Base-by-base conservation (phyloP, 2,329 filamentous ascomycete species). In the Juglanconis oblonga region DNA sequence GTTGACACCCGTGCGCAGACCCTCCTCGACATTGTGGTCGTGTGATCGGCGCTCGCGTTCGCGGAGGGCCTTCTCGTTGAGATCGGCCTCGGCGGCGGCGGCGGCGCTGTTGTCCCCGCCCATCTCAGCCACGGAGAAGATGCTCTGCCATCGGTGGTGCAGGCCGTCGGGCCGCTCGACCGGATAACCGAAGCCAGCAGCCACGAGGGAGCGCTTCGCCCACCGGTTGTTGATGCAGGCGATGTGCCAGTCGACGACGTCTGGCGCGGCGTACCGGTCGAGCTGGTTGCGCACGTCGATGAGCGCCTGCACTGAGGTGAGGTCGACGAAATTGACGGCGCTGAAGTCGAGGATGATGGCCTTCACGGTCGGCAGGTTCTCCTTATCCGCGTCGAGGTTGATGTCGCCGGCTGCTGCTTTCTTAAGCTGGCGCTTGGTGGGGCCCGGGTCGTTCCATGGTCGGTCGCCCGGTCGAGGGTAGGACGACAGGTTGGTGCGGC, bases 221-320 rank as follows among this genome's bases (percentile, higher is more conserved):
- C 94, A 97, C 59, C 91, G 85, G 79, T 95, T 97, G 77, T 88
- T 92, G 77, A 98, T 90, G 74, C 87, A 89, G n/a, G 93, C 91
- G 64, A 98, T 88, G 74, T 98, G 95, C 93, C 94, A 98, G 72
- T 97, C 92, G 4, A 98, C 93, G 2, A 82, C 80, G 24, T 92
- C 87, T 0, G 94, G 94, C 0, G 88, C 74, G 1, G 92, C 85
- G 71, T 97, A 96, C 24, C 87, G 82, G 72, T 97, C 94, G 32
- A 98, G 86, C 71, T 97, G 93, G 73, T 97, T 96, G 68, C 94
- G 91, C 1, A 97, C 89, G 68, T 98, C 95, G 68, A 98, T 96
- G 44, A 98, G 81, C 67, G 92, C 88, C 75, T 98, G 95, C 2
- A 97, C 85, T 0, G 92, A 96, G 0, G 95, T 97, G 61, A 96